These are phyloP conservation scores for Pyrenophora graminea DNA, from an alignment of 2,329 filamentous ascomycete species.

Conservation along the genomic window DNA sequence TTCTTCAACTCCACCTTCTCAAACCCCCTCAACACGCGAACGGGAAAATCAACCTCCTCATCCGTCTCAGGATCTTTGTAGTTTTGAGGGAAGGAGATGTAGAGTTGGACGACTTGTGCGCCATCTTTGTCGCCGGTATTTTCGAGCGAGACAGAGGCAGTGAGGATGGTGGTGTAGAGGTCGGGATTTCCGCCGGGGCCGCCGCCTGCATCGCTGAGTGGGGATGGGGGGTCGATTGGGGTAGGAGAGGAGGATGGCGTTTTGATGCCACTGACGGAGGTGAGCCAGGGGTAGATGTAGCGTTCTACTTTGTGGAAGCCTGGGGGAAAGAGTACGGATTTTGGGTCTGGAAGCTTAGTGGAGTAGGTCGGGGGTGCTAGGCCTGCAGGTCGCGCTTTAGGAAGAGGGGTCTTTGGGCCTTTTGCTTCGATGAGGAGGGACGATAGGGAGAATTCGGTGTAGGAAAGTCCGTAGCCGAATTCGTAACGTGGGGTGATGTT, in stretches of 20 bases:
- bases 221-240: constrained; percentile 57
- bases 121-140: constrained; percentile 65
- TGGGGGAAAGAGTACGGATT: constrained; percentile 64
- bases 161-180: constrained; percentile 62
- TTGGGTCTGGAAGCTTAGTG: constrained; percentile 57
- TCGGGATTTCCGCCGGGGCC: constrained; percentile 70
- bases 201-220: constrained; percentile 67
- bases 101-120: constrained; percentile 62
- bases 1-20: constrained; percentile 47
- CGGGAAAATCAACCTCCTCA: constrained; percentile 62
- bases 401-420: constrained; percentile 51
- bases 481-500: constrained; percentile 76
- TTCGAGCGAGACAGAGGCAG: constrained; percentile 58
- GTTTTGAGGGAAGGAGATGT: constrained; percentile 54
- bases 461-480: constrained; percentile 85
- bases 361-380: constrained; percentile 54
- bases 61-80: constrained; percentile 50
- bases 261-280: constrained; percentile 55
- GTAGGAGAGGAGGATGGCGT: constrained; percentile 52
- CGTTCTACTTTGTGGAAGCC: constrained; percentile 66
- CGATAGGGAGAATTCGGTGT: constrained; percentile 71
- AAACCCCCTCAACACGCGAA: constrained; percentile 48
- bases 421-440: constrained; percentile 52
- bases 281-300: constrained; percentile 75
- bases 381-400: constrained; percentile 41